Conservation (phyloP, 1,139 yeast genomes). For the Taphrina deformans region DNA sequence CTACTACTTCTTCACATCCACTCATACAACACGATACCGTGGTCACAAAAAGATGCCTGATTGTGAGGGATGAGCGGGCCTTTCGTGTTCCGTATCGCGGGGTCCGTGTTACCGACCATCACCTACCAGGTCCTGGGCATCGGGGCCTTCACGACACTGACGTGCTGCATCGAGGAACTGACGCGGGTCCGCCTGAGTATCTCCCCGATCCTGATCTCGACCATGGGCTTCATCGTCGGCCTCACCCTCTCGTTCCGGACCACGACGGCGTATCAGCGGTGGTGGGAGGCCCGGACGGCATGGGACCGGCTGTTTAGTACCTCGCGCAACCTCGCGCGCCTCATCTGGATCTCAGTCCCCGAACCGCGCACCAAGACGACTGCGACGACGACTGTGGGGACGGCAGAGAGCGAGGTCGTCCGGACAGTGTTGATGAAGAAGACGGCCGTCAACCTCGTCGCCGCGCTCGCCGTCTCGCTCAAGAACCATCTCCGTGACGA, state of each 20-base stretch:
- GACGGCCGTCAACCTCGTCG: slow-evolving; percentile 36
- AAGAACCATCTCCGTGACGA: slow-evolving; percentile 37
- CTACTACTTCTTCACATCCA: no score
- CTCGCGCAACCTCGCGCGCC: slow-evolving; percentile 36
- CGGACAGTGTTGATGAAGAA: slow-evolving; percentile 35
- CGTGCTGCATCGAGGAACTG: slow-evolving; percentile 35
- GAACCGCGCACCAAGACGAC: neutral
- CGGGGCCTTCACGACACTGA: slow-evolving; percentile 33
- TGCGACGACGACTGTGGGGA: neutral
- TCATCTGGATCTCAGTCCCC: slow-evolving; percentile 36
- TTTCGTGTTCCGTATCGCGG: slow-evolving; percentile 38
- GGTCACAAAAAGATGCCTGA: no score
- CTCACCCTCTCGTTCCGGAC: slow-evolving; percentile 38
- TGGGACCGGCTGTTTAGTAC: slow-evolving; percentile 21
- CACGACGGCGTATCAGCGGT: slow-evolving; percentile 39
- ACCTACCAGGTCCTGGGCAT: slow-evolving; percentile 36
- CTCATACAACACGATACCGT: no score
- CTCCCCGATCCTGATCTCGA: slow-evolving; percentile 36
- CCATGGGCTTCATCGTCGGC: slow-evolving; percentile 39
- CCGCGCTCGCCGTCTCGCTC: slow-evolving; percentile 37
- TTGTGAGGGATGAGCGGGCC: slow-evolving; percentile 29
- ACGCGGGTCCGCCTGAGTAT: slow-evolving; percentile 34
- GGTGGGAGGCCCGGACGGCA: slow-evolving; percentile 38
- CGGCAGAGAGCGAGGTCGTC: neutral
- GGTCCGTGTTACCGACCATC: slow-evolving; percentile 37